Evolutionary conservation across 768 basidiomycete genomes (phyloP), one percentile per base, ranked within the genome.

Genomic region (Crepidotus variabilis): DNA sequence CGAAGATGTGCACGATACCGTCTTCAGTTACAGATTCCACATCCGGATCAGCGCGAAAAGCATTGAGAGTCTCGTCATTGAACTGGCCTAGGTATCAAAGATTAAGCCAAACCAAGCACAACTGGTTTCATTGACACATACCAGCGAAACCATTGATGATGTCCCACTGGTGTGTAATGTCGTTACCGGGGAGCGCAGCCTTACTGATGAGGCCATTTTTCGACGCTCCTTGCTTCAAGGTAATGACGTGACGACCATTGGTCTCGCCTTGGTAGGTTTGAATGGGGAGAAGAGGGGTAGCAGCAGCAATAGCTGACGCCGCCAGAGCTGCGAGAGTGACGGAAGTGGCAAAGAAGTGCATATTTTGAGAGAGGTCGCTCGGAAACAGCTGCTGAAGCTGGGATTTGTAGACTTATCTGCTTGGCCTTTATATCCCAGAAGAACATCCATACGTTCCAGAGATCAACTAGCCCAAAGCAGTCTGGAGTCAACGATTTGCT

Each of bases 141-240:
- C 71, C 70, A 14, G 69, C 67, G 23, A 73, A 67, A 1, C 71
- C 70, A 52, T 72, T 69, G 39, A 72, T 58, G 47, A 65, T 46
- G 5, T 65, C 60, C 68, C 67, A 69, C 14, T 71, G 60, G 35
- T 57, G 39, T 14, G 61, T 53, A 22, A 60, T 32, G 14, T 35
- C 46, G 9, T 57, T 34, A 8, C 45, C 23, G 3, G 33, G 16
- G 8, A 46, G 28, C 28, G 57, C 49, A 46, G 60, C 43, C 18
- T 55, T 52, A 22, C 54, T 49, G 18, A 67, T 18, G 50, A 68
- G 51, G 39, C 48, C 55, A n/a, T 50, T 28, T 47, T 60, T 63
- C 16, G 62, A 54, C 13, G 60, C 63, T 10, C 69, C 70, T 6
- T 64, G 55, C 60, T 69, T 73, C 35, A 74, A 54, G 36, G 64